Conservation (phyloP, 176 grass and related monocot genomes). For the Aegilops longissima region DNA sequence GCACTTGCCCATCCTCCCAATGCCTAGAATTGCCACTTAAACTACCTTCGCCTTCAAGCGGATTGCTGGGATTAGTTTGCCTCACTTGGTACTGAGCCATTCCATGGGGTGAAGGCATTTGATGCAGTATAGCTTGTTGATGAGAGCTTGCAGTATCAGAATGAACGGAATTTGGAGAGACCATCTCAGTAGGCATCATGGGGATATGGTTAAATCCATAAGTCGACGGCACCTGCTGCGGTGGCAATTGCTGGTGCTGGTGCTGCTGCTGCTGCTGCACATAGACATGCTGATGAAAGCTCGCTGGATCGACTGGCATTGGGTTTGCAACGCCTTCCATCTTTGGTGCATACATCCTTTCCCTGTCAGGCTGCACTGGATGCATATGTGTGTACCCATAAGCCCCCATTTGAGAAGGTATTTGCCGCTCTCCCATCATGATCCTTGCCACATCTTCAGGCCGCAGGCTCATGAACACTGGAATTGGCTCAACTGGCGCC, state of each 20-base stretch:
- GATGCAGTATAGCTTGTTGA: constrained; percentile 29
- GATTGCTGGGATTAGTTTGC: constrained; percentile 29
- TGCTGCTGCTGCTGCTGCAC: constrained; percentile 33
- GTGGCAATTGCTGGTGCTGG: constrained; percentile 22
- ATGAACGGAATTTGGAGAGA: constrained; percentile 46
- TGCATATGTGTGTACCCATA: constrained; percentile 66
- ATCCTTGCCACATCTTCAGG: constrained; percentile 72
- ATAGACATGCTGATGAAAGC: constrained; percentile 53
- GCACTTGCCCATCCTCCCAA: constrained; percentile 41
- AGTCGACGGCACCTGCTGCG: constrained; percentile 35
- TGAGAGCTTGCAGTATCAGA: constrained; percentile 19
- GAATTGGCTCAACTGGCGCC: constrained; percentile 30
- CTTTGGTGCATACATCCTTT: constrained; percentile 35
- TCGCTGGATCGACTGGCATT: constrained; percentile 37
- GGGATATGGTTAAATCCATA: constrained; percentile 52
- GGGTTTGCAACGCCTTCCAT: constrained; percentile 42
- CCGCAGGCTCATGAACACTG: constrained; percentile 64
- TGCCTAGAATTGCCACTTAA: constrained; percentile 46
- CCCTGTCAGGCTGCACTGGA: constrained; percentile 33
- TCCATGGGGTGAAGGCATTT: constrained; percentile 35
- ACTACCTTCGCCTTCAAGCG: constrained; percentile 50
- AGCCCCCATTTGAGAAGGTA: constrained; percentile 42
- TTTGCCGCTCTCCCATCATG: constrained; percentile 44
- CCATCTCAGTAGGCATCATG: constrained; percentile 40
- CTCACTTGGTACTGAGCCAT: constrained; percentile 42